Base-by-base conservation (phyloP, 345 rosid species). In the Populus nigra region DNA sequence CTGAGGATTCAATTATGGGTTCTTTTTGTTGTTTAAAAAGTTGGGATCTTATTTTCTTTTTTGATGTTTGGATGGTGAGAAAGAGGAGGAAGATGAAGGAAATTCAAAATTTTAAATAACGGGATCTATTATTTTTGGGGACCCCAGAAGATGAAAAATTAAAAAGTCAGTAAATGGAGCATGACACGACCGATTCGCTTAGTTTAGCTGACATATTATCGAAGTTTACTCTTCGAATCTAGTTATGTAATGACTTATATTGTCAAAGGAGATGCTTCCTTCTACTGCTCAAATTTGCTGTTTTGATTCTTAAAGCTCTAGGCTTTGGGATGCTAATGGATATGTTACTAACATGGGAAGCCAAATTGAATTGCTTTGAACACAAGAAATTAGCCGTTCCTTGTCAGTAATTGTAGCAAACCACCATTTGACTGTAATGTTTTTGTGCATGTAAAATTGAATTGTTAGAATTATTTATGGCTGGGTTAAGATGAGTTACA, bases 41-140 rank as follows among this genome's bases (percentile, higher is more conserved):
- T 16, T 65, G 29, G 23, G 12, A 16, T 16, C 35, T 33, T 76
- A 10, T 72, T 71, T 43, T 72, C 35, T 49, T 31, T 5, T 65
- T 17, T 1, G 55, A 49, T 49, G 74, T 76, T 81, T 76, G 71
- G 65, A 27, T 59, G 65, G 66, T 72, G 72, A 38, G 72, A 72
- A 72, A 38, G n/a, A n/a, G 57, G 65, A 68, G 36, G 35, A 31
- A 59, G 35, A n/a, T 18, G 33, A 7, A 13, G 18, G 41, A 17
- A 27, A 55, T 23, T 29, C 18, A 18, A 11, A 63, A 29, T 62
- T 61, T n/a, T 31, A 4, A 71, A 47, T 47, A 23, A 47, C 10
- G 63, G 49, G 20, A 39, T 63, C 47, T 22, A n/a, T 25, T 31
- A 6, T 49, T 49, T 5, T 47, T 45, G 17, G 59, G 38, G 11